phyloP scores from a whole-genome alignment of 1,284 basidiomycete species.

The Rhodotorula sp. region DNA sequence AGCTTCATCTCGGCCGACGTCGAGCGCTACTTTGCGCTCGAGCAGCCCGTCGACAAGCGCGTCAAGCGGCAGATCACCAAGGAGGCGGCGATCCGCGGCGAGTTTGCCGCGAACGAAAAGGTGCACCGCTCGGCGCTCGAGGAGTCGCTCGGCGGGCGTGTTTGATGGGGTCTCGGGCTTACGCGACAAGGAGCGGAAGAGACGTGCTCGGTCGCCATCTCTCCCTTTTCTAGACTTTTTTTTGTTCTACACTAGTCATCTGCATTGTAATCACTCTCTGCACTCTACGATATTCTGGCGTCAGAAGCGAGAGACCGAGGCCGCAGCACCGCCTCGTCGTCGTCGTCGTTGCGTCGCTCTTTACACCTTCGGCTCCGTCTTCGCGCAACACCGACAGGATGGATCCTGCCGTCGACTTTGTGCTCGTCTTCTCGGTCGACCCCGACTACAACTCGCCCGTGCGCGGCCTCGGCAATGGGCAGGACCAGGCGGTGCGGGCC shows the following conservation, averaged over 20 bases:
- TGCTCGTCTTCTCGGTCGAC: conserved; percentile 32
- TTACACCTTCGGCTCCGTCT: too few species aligned
- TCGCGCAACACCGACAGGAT: neutral
- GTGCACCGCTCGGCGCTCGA: conserved; percentile 24
- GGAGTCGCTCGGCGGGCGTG: conserved; percentile 19
- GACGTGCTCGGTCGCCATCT: too few species aligned
- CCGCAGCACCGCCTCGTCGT: too few species aligned
- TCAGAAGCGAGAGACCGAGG: too few species aligned
- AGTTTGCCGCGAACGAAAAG: conserved; percentile 11
- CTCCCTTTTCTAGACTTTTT: too few species aligned
- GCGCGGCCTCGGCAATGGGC: conserved; percentile 6
- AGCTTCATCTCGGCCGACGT: conserved; percentile 40
- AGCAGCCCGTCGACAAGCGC: conserved; percentile 17
- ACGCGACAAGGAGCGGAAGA: too few species aligned
- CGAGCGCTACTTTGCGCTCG: conserved; percentile 37
- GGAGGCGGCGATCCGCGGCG: conserved; percentile 28
- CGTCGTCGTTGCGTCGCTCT: too few species aligned
- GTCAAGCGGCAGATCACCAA: conserved; percentile 34
- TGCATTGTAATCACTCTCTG: too few species aligned
- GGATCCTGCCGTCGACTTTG: conserved; percentile 28
- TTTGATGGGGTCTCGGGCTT: neutral
- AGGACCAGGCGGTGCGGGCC: neutral
- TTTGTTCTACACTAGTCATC: too few species aligned
- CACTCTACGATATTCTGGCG: too few species aligned
- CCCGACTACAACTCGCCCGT: conserved; percentile 5